Conservation (phyloP, 2,329 filamentous ascomycete genomes). For the Aaosphaeria arxii region DNA sequence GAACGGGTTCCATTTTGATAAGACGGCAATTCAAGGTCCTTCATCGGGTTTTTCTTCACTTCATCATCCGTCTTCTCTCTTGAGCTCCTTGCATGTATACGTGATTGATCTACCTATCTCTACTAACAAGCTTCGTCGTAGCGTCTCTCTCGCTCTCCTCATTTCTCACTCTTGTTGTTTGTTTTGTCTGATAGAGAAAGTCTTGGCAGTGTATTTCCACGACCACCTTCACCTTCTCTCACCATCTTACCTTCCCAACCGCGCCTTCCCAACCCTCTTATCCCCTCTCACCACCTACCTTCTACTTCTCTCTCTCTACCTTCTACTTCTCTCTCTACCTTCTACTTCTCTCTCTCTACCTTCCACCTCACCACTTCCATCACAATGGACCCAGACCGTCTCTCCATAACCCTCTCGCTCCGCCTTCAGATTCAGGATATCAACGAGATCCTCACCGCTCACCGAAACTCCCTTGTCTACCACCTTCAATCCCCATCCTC, state of each 20-base stretch:
- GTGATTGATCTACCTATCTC: background rate
- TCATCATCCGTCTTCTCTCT: no score
- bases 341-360: background rate
- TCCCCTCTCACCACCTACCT: background rate
- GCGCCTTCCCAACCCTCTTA: background rate
- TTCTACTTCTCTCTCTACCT: background rate
- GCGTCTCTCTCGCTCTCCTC: background rate
- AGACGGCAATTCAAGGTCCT: background rate
- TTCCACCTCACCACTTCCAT: background rate
- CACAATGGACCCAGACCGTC: slow-evolving; percentile 4
- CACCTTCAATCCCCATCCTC: background rate
- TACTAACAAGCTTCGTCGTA: background rate
- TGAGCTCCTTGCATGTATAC: no score
- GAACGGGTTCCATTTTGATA: background rate
- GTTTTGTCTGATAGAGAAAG: background rate
- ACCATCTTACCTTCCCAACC: background rate
- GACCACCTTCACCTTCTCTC: background rate
- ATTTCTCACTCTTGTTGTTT: background rate
- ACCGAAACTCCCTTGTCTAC: background rate
- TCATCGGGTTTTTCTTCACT: background rate
- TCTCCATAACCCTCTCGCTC: slow-evolving; percentile 4
- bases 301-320: background rate
- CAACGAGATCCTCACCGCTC: slow-evolving; percentile 1
- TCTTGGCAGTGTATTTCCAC: background rate
- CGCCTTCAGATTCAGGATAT: slow-evolving; percentile 11